Evolutionary conservation across 495 filamentous ascomycete species (phyloP), one percentile per base, ranked within the genome.

Genomic region (Pyrenula aspistea): DNA sequence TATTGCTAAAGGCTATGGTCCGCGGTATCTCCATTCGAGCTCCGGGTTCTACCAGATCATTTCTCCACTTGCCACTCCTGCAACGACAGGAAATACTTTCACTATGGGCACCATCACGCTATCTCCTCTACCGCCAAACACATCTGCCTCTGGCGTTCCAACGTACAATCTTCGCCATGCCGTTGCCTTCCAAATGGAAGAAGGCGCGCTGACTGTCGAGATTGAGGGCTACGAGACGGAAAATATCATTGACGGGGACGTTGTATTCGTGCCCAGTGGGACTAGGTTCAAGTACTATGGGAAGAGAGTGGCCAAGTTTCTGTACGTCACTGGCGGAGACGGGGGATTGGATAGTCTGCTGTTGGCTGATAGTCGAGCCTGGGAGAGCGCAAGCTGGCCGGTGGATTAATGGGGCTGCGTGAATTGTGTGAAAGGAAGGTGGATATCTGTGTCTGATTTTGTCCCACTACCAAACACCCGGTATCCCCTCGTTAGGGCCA

Each of bases 1-100:
- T 57, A 49, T 74, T 20, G 72, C 73, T 22, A 73, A 70, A 24
- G 63, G 65, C 25, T 72, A 70, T 56, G 72, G 73, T 2, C 71
- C 71, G 0, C 73, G 72, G 57, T 73, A 68, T 49, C 61, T 76
- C 2, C 70, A 61, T 56, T 62, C 62, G 12, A 47, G 59, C 55
- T 59, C 65, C 49, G 64, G 71, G 2, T 57, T 42, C 21, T 74
- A 73, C 62, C 70, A 73, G 61, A 65, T 74, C 31, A 59, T 76
- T 2, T 64, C 69, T 54, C 73, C 73, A n/a, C 63, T 76, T 23
- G 68, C 71, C 10, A 67, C 67, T 19, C 59, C 60, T n/a, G 58
- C 65, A 57, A 54, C 69, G 24, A 65, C 67, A 36, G 67, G 70
- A 12, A 60, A 53, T 24, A 71, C 66, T 56, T 71, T 72, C 53